A percentile compares a stretch with the other conserved stretches of the same genome.
Evolutionary conservation across 1,284 basidiomycete species (phyloP).

Genomic region (Marasmius fiardii): DNA sequence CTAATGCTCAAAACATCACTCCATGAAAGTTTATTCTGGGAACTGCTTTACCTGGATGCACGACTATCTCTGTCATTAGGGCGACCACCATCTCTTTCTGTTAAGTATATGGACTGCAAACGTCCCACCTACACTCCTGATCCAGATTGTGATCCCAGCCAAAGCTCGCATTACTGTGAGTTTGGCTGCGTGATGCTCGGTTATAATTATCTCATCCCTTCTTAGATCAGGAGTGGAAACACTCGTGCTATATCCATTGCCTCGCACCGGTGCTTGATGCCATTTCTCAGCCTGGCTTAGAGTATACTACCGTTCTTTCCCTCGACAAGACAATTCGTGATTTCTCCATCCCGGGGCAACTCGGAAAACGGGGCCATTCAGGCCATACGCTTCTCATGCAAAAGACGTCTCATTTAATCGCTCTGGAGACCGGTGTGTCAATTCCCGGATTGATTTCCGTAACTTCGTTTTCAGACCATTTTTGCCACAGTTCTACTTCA

Average conservation of each 20-base stretch:
- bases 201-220: slow-evolving; percentile 2
- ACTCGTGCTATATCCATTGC: slow-evolving; percentile 51
- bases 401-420: slow-evolving; percentile 50
- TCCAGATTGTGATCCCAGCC: slow-evolving; percentile 27
- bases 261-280: slow-evolving; percentile 56
- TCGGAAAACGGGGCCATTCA: slow-evolving; percentile 32
- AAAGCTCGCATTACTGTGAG: slow-evolving; percentile 37
- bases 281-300: slow-evolving; percentile 47
- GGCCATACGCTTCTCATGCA: slow-evolving; percentile 50
- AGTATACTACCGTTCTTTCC: slow-evolving; percentile 49
- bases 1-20: not conserved
- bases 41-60: slow-evolving; percentile 41
- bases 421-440: slow-evolving; percentile 51
- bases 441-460: slow-evolving; percentile 5
- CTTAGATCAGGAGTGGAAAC: slow-evolving; percentile 62
- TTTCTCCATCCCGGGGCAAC: slow-evolving; percentile 48
- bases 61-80: slow-evolving; percentile 43
- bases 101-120: slow-evolving; percentile 38
- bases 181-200: not conserved
- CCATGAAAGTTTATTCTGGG: slow-evolving; percentile 35
- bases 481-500: slow-evolving; percentile 51
- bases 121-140: slow-evolving; percentile 38
- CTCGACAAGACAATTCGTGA: slow-evolving; percentile 57
- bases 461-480: slow-evolving; percentile 1
- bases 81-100: slow-evolving; percentile 39